phyloP scores from a whole-genome alignment of 2,329 filamentous ascomycete species.

The Periconia digitata region DNA sequence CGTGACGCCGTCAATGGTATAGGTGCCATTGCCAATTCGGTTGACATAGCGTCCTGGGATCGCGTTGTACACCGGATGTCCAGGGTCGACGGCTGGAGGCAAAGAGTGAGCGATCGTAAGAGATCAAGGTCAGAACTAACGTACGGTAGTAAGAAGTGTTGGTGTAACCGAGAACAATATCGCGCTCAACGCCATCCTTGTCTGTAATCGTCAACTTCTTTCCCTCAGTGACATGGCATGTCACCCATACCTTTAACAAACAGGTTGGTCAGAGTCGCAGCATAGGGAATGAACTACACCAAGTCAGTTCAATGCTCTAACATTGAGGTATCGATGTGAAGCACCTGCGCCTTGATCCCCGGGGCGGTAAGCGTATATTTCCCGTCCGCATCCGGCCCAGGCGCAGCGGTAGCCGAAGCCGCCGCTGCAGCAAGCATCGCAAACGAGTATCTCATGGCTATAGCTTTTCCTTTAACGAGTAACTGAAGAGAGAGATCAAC shows the following conservation, averaged over 20 bases:
- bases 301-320: neutral
- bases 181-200: constrained; percentile 30
- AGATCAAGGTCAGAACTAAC: constrained; percentile 7
- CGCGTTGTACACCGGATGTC: constrained; percentile 39
- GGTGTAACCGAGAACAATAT: constrained; percentile 38
- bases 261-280: constrained; percentile 36
- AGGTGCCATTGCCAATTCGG: constrained; percentile 37
- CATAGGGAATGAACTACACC: constrained; percentile 37
- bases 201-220: constrained; percentile 21
- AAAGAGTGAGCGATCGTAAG: constrained; percentile 8
- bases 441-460: constrained; percentile 24
- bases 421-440: constrained; percentile 14
- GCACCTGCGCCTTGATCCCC: constrained; percentile 34
- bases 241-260: constrained; percentile 32
- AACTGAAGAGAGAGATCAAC: too few species aligned
- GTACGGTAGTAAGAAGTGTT: constrained; percentile 38
- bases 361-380: constrained; percentile 33
- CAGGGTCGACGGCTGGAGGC: constrained; percentile 36
- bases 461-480: too few species aligned
- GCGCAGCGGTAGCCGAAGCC: constrained; percentile 18
- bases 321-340: neutral
- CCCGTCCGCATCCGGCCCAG: constrained; percentile 26
- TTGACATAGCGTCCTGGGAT: constrained; percentile 37
- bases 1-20: constrained; percentile 29
- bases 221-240: neutral